Conservation (phyloP, 176 grass and related monocot genomes). For the Zoysia japonica region DNA sequence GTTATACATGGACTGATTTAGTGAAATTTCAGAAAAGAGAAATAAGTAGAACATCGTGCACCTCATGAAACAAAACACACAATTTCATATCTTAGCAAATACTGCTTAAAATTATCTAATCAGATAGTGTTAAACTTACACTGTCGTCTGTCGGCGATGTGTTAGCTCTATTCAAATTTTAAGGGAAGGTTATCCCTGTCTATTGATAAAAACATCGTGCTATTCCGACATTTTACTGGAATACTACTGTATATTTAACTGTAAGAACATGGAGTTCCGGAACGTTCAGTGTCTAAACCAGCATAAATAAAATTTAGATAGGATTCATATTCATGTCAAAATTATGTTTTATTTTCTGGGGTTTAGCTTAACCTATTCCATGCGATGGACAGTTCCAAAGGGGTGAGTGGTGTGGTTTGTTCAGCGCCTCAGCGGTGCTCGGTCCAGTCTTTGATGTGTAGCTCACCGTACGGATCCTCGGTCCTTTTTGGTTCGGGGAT, state of each 20-base stretch:
- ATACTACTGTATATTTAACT: no score
- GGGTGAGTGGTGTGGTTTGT: no score
- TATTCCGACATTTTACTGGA: not conserved
- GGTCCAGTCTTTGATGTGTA: no score
- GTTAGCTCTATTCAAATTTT: conserved; percentile 17
- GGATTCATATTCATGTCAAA: no score
- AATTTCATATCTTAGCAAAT: not conserved
- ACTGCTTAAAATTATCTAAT: not conserved
- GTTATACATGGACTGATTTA: not conserved
- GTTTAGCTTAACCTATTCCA: not conserved
- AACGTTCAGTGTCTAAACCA: not conserved
- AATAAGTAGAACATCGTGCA: not conserved
- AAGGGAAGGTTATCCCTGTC: not conserved
- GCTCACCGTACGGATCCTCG: not conserved
- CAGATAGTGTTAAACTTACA: not conserved
- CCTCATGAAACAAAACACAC: not conserved
- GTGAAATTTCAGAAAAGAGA: not conserved
- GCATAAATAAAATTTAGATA: not conserved
- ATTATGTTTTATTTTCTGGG: no score
- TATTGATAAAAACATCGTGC: not conserved
- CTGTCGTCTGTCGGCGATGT: not conserved
- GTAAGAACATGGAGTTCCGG: no score
- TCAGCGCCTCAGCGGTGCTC: no score
- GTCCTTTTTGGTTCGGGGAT: not conserved
- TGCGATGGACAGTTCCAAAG: not conserved